A percentile compares a stretch with the other conserved stretches of the same genome.
Evolutionary conservation across 139 green algal species (phyloP).

Genomic region (Chlorokybus atmophyticus): DNA sequence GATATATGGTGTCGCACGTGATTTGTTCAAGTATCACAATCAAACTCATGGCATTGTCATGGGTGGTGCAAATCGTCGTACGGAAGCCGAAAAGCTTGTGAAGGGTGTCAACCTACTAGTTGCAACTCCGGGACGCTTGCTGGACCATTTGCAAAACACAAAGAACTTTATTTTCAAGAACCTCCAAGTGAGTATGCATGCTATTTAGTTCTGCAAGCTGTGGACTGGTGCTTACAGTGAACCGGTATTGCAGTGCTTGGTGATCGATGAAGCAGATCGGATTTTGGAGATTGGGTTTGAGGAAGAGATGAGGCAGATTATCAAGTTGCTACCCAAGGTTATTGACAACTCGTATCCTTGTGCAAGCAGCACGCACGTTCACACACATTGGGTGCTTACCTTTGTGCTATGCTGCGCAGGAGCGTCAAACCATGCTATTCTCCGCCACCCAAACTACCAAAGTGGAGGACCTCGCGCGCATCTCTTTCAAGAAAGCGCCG

Average conservation of each 20-base stretch:
- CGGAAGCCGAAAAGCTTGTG: slow-evolving; percentile 82
- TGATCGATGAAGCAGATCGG: slow-evolving; percentile 94
- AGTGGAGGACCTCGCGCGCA: slow-evolving; percentile 87
- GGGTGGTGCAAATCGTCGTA: slow-evolving; percentile 87
- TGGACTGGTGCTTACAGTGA: not conserved
- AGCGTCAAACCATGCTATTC: slow-evolving; percentile 97
- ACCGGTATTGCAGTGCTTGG: slow-evolving; percentile 53
- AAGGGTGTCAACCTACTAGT: slow-evolving; percentile 94
- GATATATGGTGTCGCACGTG: slow-evolving; percentile 82
- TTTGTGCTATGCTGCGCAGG: slow-evolving; percentile 19
- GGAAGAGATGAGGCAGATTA: slow-evolving; percentile 95
- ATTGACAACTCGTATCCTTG: no score
- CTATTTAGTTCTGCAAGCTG: not conserved
- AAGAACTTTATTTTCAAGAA: slow-evolving; percentile 34
- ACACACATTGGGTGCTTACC: not conserved
- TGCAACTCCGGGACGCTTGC: slow-evolving; percentile 80
- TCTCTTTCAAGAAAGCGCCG: slow-evolving; percentile 85
- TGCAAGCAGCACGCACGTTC: no score
- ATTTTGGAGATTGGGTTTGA: slow-evolving; percentile 98
- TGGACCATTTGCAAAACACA: slow-evolving; percentile 85
- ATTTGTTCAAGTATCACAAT: slow-evolving; percentile 80
- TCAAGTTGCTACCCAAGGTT: slow-evolving; percentile 78
- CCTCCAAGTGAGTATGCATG: slow-evolving; percentile 15
- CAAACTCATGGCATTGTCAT: slow-evolving; percentile 96
- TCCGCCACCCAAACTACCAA: slow-evolving; percentile 92